Base-by-base conservation (phyloP, 768 basidiomycete genomes). In the Pleurotus citrinopileatus region DNA sequence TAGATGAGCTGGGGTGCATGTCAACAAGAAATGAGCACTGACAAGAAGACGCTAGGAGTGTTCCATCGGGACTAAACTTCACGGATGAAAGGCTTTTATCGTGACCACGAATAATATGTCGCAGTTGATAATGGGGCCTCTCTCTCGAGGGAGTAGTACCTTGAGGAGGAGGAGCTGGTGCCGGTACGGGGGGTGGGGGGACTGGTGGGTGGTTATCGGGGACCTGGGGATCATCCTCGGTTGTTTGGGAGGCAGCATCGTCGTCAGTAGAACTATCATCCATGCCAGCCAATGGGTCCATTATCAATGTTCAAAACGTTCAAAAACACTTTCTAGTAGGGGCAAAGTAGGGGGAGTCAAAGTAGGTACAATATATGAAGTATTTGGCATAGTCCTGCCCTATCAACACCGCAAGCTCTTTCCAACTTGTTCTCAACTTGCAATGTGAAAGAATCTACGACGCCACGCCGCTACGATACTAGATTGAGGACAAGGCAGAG, bases 1-100 rank as follows among this genome's bases (percentile, higher is more conserved):
- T 34, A 37, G 43, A 44, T 28, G 27, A 50, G 54, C 52, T 42
- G 57, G n/a, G 43, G 44, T 51, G 59, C 54, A 42, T 13, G 34
- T 37, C 56, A 60, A 46, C 56, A 29, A 40, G 42, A 5, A 42
- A 4, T 43, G 8, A 40, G 52, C 3, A 73, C 87, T 54, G 64
- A 95, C 94, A 86, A 60, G 88, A 91, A n/a, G 92, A 93, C 15
- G 93, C 93, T 19, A 97, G 74, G 13, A 87, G 70, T 19, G 80
- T 81, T 8, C 95, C 95, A 65, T 96, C 90, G 0, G 89, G 89
- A 62, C 92, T 93, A 68, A 97, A 98, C 67, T 91, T 92, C 56
- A 95, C 86, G 17, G 92, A 85, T 25, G 94, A 94, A 50, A 97
- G 86, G 0, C 89, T 87, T 63, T 83, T 81, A 4, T 83, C 85